Evolutionary conservation across 176 grass and related monocot species (phyloP).

Genomic region (Cenchrus fungigraminus): DNA sequence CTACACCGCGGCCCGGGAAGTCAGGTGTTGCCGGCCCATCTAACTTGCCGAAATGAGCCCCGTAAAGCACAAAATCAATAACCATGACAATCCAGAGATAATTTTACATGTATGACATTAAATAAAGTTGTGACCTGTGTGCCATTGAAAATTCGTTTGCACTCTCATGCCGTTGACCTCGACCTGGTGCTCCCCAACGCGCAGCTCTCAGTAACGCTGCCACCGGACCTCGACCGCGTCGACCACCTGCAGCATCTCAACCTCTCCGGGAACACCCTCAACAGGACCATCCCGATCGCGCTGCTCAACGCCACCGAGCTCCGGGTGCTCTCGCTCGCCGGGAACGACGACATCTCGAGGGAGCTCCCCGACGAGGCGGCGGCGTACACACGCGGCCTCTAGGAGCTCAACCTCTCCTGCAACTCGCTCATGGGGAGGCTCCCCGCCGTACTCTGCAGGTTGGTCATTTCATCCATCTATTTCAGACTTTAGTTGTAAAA

Average conservation of each 20-base stretch:
- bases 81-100: too few relatives aligned
- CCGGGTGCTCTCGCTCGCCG: conserved; percentile 69
- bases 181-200: conserved; percentile 63
- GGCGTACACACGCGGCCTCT: conserved; percentile 35
- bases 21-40: too few relatives aligned
- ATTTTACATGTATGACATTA: too few relatives aligned
- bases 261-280: conserved; percentile 74
- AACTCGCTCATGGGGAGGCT: conserved; percentile 64
- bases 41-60: too few relatives aligned
- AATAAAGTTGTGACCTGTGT: too few relatives aligned
- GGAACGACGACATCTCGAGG: conserved; percentile 57
- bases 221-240: conserved; percentile 60
- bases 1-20: too few relatives aligned
- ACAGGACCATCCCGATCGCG: conserved; percentile 49
- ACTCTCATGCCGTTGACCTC: too few relatives aligned
- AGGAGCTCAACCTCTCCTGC: conserved; percentile 76
- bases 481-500: too few relatives aligned
- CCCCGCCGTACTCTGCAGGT: conserved; percentile 46
- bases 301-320: conserved; percentile 74
- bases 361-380: conserved; percentile 45
- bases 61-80: too few relatives aligned
- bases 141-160: too few relatives aligned
- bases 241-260: conserved; percentile 91
- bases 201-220: conserved; percentile 52
- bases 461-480: background rate